Evolutionary conservation across 768 basidiomycete genomes (phyloP).

Genomic region (Mycena filopes): DNA sequence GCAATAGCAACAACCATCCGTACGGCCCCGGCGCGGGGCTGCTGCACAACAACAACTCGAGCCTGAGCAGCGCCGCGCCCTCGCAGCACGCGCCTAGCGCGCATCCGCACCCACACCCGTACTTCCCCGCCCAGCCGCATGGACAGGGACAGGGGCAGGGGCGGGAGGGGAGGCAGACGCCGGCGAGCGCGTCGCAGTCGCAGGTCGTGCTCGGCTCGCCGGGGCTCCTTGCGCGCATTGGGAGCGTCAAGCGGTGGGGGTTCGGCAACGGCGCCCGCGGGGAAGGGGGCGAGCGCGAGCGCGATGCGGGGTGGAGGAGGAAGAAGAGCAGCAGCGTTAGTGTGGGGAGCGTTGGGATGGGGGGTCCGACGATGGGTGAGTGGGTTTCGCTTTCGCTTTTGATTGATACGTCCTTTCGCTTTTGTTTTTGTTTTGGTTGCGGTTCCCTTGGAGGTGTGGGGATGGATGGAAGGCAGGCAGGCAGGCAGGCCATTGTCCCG

Average conservation of each 20-base stretch:
- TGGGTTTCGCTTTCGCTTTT: background rate
- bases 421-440: background rate
- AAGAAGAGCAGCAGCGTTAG: slow-evolving; percentile 39
- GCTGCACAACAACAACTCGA: background rate
- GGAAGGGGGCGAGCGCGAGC: background rate
- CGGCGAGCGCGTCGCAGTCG: slow-evolving; percentile 19
- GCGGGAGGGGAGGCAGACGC: too few species aligned
- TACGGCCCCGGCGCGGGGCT: background rate
- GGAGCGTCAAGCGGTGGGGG: slow-evolving; percentile 68
- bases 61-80: background rate
- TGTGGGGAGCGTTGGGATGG: slow-evolving; percentile 26
- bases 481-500: background rate
- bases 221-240: slow-evolving; percentile 59
- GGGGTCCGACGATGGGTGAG: slow-evolving; percentile 1
- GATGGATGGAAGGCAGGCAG: too few species aligned
- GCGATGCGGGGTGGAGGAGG: slow-evolving; percentile 36
- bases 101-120: background rate
- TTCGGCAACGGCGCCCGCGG: slow-evolving; percentile 39
- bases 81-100: background rate
- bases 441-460: too few species aligned
- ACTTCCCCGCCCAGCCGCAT: background rate
- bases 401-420: background rate
- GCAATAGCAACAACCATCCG: too few species aligned
- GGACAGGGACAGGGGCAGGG: slow-evolving; percentile 40
- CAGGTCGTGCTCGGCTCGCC: slow-evolving; percentile 17